Evolutionary conservation across 2,329 filamentous ascomycete genomes (phyloP).

Genomic region (Seiridium cupressi): DNA sequence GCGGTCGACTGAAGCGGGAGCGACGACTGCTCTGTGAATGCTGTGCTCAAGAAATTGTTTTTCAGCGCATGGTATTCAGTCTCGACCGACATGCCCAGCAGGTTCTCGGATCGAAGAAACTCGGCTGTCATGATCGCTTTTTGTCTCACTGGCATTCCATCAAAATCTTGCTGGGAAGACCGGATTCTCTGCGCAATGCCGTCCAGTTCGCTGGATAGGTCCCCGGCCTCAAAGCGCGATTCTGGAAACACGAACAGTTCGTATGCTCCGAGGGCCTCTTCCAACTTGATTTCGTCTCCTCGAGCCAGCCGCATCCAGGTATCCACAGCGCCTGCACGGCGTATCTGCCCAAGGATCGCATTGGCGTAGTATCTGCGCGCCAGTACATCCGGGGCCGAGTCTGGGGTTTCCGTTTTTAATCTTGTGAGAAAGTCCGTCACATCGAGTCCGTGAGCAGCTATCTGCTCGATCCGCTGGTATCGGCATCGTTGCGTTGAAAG

Average conservation of each 20-base stretch:
- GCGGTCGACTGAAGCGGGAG: slow-evolving; percentile 62
- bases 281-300: slow-evolving; percentile 47
- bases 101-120: slow-evolving; percentile 48
- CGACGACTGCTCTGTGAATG: slow-evolving; percentile 47
- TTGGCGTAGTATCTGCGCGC: slow-evolving; percentile 59
- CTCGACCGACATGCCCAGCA: slow-evolving; percentile 42
- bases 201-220: slow-evolving; percentile 6
- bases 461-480: slow-evolving; percentile 51
- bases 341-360: slow-evolving; percentile 55
- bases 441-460: slow-evolving; percentile 57
- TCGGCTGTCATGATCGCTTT: slow-evolving; percentile 52
- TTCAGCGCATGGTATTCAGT: slow-evolving; percentile 57
- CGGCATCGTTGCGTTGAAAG: slow-evolving; percentile 52
- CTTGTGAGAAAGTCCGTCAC: slow-evolving; percentile 58
- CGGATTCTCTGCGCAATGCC: slow-evolving; percentile 20
- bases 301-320: slow-evolving; percentile 54
- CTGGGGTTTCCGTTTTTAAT: slow-evolving; percentile 40
- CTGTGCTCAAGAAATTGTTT: slow-evolving; percentile 63
- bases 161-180: slow-evolving; percentile 46
- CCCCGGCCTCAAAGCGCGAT: slow-evolving; percentile 35
- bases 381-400: slow-evolving; percentile 56
- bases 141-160: slow-evolving; percentile 39
- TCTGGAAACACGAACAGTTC: slow-evolving; percentile 61
- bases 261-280: slow-evolving; percentile 58
- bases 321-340: slow-evolving; percentile 56